These are phyloP conservation scores for Kodamaea sagamina DNA, from an alignment of 805 yeast species.

Conservation along the genomic window DNA sequence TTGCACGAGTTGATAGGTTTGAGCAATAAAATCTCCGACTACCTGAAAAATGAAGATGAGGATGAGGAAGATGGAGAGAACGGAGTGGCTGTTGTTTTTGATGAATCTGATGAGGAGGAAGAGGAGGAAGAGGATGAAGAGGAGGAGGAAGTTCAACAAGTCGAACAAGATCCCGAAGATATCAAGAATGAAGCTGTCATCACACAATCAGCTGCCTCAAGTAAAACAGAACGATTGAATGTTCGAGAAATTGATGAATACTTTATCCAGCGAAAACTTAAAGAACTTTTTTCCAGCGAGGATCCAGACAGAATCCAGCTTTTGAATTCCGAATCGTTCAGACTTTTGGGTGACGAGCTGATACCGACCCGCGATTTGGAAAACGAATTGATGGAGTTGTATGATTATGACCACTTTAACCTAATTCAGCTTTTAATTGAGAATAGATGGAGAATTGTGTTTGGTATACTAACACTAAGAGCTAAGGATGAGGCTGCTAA, in stretches of 20 bases:
- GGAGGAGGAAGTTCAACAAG: conserved; percentile 11
- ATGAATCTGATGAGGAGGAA: conserved; percentile 20
- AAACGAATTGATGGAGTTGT: conserved; percentile 50
- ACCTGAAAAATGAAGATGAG: conserved; percentile 22
- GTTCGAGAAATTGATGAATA: conserved; percentile 30
- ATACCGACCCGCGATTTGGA: conserved; percentile 49
- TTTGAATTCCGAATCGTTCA: conserved; percentile 40
- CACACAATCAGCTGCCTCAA: conserved; percentile 2
- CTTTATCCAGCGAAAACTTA: conserved; percentile 57
- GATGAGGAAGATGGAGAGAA: conserved; percentile 18
- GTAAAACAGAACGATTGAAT: conserved; percentile 3
- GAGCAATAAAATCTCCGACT: conserved; percentile 54
- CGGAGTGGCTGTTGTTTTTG: conserved; percentile 25
- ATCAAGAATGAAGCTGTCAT: neutral
- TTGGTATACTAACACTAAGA: conserved; percentile 48
- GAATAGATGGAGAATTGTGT: conserved; percentile 54
- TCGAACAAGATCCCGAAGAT: conserved; percentile 1
- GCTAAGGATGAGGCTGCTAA: conserved; percentile 27
- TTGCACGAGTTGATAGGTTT: conserved; percentile 50
- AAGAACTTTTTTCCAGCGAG: conserved; percentile 38
- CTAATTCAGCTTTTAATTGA: conserved; percentile 50
- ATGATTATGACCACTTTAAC: conserved; percentile 53
- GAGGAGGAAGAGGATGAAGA: conserved; percentile 13
- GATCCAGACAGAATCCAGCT: conserved; percentile 39
- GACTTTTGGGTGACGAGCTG: conserved; percentile 39